These are phyloP conservation scores for Malassezia slooffiae DNA, from an alignment of 1,284 basidiomycete species.

Conservation along the genomic window DNA sequence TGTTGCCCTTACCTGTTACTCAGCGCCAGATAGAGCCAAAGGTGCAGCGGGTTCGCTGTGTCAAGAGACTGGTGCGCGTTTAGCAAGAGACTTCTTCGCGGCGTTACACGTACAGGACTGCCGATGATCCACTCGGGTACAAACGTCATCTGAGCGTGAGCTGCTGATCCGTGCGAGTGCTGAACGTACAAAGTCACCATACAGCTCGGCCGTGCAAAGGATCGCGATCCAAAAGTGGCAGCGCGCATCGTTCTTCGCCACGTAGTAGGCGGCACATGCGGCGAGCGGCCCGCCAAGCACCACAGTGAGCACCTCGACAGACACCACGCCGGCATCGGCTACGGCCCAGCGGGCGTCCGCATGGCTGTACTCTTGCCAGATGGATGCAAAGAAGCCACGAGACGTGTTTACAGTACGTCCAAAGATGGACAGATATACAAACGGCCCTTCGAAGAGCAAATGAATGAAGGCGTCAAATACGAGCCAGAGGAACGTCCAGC, in stretches of 20 bases:
- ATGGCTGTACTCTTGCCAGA: conserved; percentile 38
- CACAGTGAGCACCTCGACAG: conserved; percentile 35
- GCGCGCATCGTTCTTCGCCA: conserved; percentile 16
- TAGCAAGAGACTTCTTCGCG: not conserved
- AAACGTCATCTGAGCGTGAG: conserved; percentile 34
- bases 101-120: conserved; percentile 5
- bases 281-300: conserved; percentile 32
- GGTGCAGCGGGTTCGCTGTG: conserved; percentile 1
- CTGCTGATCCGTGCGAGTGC: too few relatives aligned
- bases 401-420: conserved; percentile 25
- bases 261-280: conserved; percentile 24
- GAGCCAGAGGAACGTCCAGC: conserved; percentile 28
- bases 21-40: conserved; percentile 8
- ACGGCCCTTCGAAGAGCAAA: conserved; percentile 32
- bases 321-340: conserved; percentile 28
- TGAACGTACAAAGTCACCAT: conserved; percentile 23
- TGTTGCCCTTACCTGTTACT: conserved; percentile 8
- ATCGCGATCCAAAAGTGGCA: conserved; percentile 37
- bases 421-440: conserved; percentile 28
- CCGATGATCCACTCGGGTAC: conserved; percentile 35
- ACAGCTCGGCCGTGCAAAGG: conserved; percentile 32
- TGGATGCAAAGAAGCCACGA: conserved; percentile 23
- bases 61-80: conserved; percentile 6
- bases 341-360: conserved; percentile 35
- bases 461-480: conserved; percentile 38